These are phyloP conservation scores for Penicillium subrubescens DNA, from an alignment of 495 filamentous ascomycete genomes.

Conservation along the genomic window DNA sequence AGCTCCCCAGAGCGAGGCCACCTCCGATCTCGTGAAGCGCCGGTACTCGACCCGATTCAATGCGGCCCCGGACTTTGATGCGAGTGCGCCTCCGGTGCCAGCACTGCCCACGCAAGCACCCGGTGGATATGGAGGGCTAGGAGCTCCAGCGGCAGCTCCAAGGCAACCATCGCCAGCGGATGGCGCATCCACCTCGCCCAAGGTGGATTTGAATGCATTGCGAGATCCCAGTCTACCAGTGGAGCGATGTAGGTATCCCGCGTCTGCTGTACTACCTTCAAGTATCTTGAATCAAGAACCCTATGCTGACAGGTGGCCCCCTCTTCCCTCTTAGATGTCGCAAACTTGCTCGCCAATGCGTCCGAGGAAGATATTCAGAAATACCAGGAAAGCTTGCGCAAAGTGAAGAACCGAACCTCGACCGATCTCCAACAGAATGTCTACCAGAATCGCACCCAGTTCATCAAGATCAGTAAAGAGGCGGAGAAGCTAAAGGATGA, in stretches of 20 bases:
- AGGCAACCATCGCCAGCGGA: conserved; percentile 46
- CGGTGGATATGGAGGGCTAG: conserved; percentile 49
- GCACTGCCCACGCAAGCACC: conserved; percentile 50
- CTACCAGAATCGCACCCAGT: conserved; percentile 96
- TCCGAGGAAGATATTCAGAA: conserved; percentile 91
- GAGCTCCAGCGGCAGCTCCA: conserved; percentile 45
- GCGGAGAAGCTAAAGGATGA: conserved; percentile 96
- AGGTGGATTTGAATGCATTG: conserved; percentile 70
- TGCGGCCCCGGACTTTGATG: conserved; percentile 69
- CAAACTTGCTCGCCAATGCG: conserved; percentile 79
- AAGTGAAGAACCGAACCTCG: conserved; percentile 79
- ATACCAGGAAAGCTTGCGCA: conserved; percentile 74
- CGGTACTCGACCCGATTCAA: conserved; percentile 92
- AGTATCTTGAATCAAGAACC: not conserved
- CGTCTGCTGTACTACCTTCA: not conserved
- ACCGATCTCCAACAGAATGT: conserved; percentile 94
- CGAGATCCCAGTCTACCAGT: conserved; percentile 78
- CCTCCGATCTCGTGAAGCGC: conserved; percentile 90
- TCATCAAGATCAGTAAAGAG: conserved; percentile 99
- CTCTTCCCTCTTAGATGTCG: conserved; percentile 61
- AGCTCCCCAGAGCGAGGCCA: conserved; percentile 52
- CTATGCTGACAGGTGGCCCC: conserved; percentile 1
- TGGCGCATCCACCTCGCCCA: conserved; percentile 43
- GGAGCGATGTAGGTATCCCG: conserved; percentile 51
- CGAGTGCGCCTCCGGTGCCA: conserved; percentile 68